Percentiles rank a stretch among this genome's conserved stretches.
Conservation (phyloP, 805 yeast species). For the Candida oleophila region DNA sequence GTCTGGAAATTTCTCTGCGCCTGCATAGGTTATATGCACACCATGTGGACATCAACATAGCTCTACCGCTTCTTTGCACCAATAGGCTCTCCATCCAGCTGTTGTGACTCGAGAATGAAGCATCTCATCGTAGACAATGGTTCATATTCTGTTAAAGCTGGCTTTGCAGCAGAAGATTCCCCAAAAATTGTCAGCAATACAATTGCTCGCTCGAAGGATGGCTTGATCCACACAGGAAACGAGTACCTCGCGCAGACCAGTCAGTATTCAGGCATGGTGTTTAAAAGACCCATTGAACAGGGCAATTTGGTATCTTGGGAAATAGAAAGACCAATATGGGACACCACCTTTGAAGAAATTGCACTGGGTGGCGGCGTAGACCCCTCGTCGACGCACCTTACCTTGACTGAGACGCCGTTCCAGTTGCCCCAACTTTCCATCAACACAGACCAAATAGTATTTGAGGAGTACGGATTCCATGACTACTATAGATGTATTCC, state of each 20-base stretch:
- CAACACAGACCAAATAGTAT: conserved; percentile 85
- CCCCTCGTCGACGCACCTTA: conserved; percentile 44
- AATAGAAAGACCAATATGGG: conserved; percentile 87
- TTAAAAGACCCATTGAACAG: conserved; percentile 81
- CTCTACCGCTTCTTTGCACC: no score
- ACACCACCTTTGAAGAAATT: conserved; percentile 53
- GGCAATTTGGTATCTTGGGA: conserved; percentile 86
- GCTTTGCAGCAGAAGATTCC: conserved; percentile 20
- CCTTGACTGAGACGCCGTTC: conserved; percentile 79
- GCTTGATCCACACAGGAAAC: conserved; percentile 65
- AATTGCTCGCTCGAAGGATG: conserved; percentile 72
- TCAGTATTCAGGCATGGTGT: conserved; percentile 71
- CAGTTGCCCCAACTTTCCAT: conserved; percentile 78
- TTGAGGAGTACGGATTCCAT: conserved; percentile 87
- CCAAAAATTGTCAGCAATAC: conserved; percentile 66
- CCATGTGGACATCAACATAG: no score
- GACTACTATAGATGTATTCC: conserved; percentile 67
- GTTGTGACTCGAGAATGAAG: conserved; percentile 8
- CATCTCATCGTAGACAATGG: conserved; percentile 84
- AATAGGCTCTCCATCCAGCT: no score
- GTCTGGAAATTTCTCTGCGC: no score
- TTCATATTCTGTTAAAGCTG: conserved; percentile 70
- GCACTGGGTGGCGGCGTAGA: conserved; percentile 15
- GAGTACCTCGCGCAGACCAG: conserved; percentile 62
- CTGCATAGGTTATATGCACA: no score